A percentile compares a stretch with the other conserved stretches of the same genome.
Conservation (phyloP, 2,329 filamentous ascomycete genomes). For the Paraconiothyrium brasiliense region DNA sequence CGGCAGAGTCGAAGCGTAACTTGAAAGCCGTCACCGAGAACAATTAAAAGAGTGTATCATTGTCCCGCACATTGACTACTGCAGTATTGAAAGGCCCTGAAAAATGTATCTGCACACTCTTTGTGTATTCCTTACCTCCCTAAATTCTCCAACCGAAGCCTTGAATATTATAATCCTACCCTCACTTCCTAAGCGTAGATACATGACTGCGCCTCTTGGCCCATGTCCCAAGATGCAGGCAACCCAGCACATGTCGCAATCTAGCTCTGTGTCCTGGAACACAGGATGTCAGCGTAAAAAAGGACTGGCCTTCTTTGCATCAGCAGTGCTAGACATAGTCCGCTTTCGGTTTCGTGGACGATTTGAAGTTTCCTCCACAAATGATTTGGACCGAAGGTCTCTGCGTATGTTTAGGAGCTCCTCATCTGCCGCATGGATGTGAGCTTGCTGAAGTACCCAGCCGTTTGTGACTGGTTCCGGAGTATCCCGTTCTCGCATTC, state of each 20-base stretch:
- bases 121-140: not conserved
- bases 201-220: not conserved
- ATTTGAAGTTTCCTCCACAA: not conserved
- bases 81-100: not conserved
- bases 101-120: not conserved
- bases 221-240: not conserved
- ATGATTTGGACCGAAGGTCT: not conserved
- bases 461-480: not conserved
- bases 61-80: no score
- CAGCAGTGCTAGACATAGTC: not conserved
- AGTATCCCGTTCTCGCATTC: not conserved
- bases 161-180: not conserved
- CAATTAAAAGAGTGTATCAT: no score
- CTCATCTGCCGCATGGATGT: not conserved
- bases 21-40: no score
- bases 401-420: constrained; percentile 7
- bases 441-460: not conserved
- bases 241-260: not conserved
- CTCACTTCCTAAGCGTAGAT: no score
- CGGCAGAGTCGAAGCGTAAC: no score
- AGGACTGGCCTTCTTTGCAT: not conserved
- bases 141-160: not conserved
- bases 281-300: not conserved
- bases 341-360: not conserved
- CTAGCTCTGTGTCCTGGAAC: not conserved